Conservation (phyloP, 2,329 filamentous ascomycete species). For the Emydomyces testavorans region DNA sequence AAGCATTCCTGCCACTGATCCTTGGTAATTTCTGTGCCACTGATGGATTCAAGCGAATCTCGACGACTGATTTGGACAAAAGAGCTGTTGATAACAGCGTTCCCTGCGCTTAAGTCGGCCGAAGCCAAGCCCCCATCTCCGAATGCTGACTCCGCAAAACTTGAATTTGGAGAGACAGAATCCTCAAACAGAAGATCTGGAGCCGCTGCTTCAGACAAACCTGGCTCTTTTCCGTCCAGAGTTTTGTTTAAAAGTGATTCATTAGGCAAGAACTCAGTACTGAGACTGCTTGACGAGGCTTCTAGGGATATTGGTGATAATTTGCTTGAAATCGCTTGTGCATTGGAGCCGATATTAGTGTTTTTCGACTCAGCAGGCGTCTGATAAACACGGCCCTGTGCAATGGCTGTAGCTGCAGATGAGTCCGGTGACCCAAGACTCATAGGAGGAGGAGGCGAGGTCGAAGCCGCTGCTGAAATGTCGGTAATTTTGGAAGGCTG, state of each 20-base stretch:
- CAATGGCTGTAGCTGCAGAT: background rate
- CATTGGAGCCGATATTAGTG: background rate
- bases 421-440: background rate
- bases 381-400: background rate
- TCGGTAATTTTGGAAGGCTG: background rate
- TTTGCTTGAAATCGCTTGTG: background rate
- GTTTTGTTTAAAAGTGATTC: background rate
- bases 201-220: background rate
- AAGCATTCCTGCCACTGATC: conserved; percentile 5
- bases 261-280: background rate
- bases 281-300: background rate
- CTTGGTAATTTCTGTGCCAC: background rate
- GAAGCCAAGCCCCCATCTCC: background rate
- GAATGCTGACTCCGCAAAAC: conserved; percentile 1
- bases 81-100: background rate
- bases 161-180: background rate
- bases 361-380: background rate
- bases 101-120: background rate
- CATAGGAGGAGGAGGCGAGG: background rate
- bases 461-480: background rate
- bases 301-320: background rate
- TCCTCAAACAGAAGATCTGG: background rate
- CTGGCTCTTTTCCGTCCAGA: background rate
- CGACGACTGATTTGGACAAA: background rate
- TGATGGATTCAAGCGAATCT: conserved; percentile 1